Conservation (phyloP, 1,284 basidiomycete genomes). For the Puccinia hordei region DNA sequence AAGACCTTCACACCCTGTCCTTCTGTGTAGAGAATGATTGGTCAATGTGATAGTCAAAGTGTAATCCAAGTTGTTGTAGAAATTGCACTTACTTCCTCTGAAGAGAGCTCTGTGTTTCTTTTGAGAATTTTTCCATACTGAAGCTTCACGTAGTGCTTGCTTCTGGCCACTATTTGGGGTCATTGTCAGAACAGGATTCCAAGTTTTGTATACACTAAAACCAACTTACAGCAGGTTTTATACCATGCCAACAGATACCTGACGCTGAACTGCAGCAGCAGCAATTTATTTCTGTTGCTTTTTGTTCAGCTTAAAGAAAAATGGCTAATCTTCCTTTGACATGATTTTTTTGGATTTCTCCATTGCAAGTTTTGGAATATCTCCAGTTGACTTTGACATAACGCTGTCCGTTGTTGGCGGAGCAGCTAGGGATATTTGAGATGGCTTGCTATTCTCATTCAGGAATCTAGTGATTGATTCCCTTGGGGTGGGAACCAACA, state of each 20-base stretch:
- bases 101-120: background rate
- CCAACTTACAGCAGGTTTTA: background rate
- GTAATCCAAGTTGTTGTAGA: background rate
- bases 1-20: background rate
- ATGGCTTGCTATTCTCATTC: background rate
- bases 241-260: slow-evolving; percentile 14
- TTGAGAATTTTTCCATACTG: background rate
- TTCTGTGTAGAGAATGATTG: background rate
- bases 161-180: background rate
- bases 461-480: background rate
- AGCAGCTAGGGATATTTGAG: background rate
- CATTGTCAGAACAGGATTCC: too few relatives aligned
- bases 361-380: background rate
- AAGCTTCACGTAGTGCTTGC: background rate
- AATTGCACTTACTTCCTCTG: slow-evolving; percentile 12
- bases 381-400: background rate
- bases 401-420: background rate
- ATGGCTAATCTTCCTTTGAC: background rate
- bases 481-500: background rate
- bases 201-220: background rate
- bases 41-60: too few relatives aligned
- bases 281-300: background rate
- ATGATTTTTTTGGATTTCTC: background rate
- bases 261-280: background rate
- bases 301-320: slow-evolving; percentile 14